Percentiles rank a stretch among this genome's conserved stretches.
These are phyloP conservation scores for Albatrellus ellisii DNA, from an alignment of 768 basidiomycete species.

Conservation along the genomic window DNA sequence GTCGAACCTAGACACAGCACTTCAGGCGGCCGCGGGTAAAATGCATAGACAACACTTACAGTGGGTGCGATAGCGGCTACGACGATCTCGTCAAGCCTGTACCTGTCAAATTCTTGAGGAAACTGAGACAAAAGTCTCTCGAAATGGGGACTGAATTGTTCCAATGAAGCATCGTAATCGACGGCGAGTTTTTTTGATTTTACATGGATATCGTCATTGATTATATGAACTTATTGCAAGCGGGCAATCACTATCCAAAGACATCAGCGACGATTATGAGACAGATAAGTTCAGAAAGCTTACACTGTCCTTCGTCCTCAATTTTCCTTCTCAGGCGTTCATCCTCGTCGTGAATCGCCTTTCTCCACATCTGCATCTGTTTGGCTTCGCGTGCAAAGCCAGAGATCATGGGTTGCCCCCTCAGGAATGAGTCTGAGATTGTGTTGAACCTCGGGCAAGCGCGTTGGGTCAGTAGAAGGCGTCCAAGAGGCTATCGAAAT, in stretches of 20 bases:
- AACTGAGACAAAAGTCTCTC: constrained; percentile 61
- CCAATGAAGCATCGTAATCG: constrained; percentile 58
- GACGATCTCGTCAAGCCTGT: constrained; percentile 81
- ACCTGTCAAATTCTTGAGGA: constrained; percentile 58
- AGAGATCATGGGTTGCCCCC: constrained; percentile 65
- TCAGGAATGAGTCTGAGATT: constrained; percentile 84
- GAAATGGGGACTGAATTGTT: constrained; percentile 60
- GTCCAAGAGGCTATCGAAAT: constrained; percentile 70
- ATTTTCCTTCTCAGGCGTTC: constrained; percentile 52
- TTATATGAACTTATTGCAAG: constrained; percentile 61
- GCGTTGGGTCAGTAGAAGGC: constrained; percentile 73
- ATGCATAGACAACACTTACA: constrained; percentile 22
- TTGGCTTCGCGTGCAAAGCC: constrained; percentile 86
- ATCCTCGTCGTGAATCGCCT: constrained; percentile 60
- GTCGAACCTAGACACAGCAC: constrained; percentile 41
- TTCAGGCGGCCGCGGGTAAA: neutral
- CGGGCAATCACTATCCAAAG: constrained; percentile 54
- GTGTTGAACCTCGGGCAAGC: constrained; percentile 91
- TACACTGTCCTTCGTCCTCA: constrained; percentile 66
- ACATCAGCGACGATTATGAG: constrained; percentile 4
- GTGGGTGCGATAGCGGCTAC: constrained; percentile 87
- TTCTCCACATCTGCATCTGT: constrained; percentile 65
- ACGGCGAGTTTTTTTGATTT: constrained; percentile 53
- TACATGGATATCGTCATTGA: constrained; percentile 56
- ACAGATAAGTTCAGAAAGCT: constrained; percentile 15